These are phyloP conservation scores for Ophiostoma pallidulum DNA, from an alignment of 2,329 filamentous ascomycete species.

Conservation along the genomic window DNA sequence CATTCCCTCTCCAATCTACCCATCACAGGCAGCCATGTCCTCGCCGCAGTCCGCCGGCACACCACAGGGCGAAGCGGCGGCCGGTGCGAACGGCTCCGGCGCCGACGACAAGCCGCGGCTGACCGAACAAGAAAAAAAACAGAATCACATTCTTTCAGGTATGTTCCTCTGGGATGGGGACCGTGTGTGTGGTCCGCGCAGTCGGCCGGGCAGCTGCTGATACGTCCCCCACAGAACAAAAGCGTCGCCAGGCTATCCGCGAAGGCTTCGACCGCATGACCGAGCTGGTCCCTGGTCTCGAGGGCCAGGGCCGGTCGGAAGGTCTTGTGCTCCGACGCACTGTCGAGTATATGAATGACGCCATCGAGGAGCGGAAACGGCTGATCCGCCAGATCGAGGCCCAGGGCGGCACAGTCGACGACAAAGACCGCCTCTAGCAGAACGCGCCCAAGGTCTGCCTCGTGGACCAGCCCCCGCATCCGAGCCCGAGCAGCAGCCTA, in stretches of 20 bases:
- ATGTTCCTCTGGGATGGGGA: neutral
- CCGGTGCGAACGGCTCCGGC: neutral
- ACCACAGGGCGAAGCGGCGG: conserved; percentile 5
- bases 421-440: conserved; percentile 18
- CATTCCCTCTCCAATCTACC: neutral
- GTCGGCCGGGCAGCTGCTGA: neutral
- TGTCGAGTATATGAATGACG: conserved; percentile 53
- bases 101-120: conserved; percentile 26
- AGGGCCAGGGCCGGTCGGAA: conserved; percentile 77
- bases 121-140: conserved; percentile 30
- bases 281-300: conserved; percentile 68
- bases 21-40: no score
- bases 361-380: conserved; percentile 48
- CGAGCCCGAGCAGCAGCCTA: no score
- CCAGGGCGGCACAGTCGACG: conserved; percentile 43
- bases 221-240: conserved; percentile 23
- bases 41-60: conserved; percentile 2
- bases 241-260: conserved; percentile 52
- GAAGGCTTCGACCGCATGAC: conserved; percentile 76
- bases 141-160: conserved; percentile 29
- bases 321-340: conserved; percentile 69
- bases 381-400: conserved; percentile 51
- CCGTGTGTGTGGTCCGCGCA: neutral
- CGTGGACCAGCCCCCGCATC: no score
- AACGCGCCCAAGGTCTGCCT: neutral